Base-by-base conservation (phyloP, 768 basidiomycete genomes). In the Termitomyces sp. region DNA sequence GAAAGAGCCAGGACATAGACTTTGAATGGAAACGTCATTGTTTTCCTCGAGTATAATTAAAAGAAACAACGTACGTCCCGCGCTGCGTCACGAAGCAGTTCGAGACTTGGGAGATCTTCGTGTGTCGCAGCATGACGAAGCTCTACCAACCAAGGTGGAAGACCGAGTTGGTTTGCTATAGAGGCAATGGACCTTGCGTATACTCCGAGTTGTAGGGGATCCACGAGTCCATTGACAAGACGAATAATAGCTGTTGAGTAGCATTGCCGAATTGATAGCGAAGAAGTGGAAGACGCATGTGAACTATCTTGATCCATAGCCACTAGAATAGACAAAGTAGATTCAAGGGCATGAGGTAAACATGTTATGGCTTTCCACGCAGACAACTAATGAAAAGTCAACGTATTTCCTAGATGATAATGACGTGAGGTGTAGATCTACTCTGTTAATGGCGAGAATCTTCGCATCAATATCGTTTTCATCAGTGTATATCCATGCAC, bases 91-190 rank as follows among this genome's bases (percentile, higher is more conserved):
- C 89, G 81, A 18, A 97, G 78, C 5, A 95, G 72, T 55, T 87
- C 85, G 11, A 98, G 76, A 63, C 88, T 88, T 0, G 96, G 97
- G 13, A 98, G 75, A 60, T 96, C 93, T 67, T 98, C 96, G 67
- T 98, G 97, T 1, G 97, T 99, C 13, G 93, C 92, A 30, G 93
- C 92, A 75, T 98, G 97, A 42, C 97, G 81, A 12, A 98, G 78
- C 64, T 96, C 93, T 13, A 99, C 95, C 11, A 98, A 78, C 88
- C 91, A 95, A 0, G 80, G 73, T 0, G 97, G 96, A 1, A 99
- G 76, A 0, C 89, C 88, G 12, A 99, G 81, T 66, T 95, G 91
- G 3, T 80, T 76, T 1, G 96, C 94, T 61, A 99, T 91, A 42
- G 89, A 85, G 0, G 90, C 85, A 64, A 98, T 98, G 2, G 97